A percentile compares a stretch with the other conserved stretches of the same genome.
These are phyloP conservation scores for Parastagonospora nodorum DNA, from an alignment of 2,329 filamentous ascomycete species.

Conservation along the genomic window DNA sequence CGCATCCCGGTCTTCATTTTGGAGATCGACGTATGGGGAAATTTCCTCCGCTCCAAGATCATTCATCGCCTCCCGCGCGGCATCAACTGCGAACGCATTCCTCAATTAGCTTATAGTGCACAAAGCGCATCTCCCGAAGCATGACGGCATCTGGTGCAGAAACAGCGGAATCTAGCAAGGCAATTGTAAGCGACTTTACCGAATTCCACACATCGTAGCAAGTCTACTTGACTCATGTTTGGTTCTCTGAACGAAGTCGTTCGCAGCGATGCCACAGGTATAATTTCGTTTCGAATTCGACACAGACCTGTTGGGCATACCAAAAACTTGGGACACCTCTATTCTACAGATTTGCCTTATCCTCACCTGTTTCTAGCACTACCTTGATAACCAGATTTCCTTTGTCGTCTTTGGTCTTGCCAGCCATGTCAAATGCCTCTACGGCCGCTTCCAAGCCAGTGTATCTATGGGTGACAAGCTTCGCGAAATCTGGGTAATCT, in stretches of 20 bases:
- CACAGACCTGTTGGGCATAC: no score
- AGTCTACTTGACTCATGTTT: neutral
- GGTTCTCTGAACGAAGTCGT: no score
- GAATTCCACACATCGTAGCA: neutral
- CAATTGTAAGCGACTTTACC: neutral
- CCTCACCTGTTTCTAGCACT: constrained; percentile 55
- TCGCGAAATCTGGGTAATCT: constrained; percentile 66
- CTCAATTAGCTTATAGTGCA: no score
- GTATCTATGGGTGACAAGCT: constrained; percentile 76
- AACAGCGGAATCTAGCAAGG: neutral
- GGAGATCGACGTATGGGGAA: constrained; percentile 22
- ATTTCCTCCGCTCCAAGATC: constrained; percentile 20
- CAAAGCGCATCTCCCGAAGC: no score
- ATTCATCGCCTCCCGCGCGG: neutral
- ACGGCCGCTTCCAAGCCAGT: constrained; percentile 66
- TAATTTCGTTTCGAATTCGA: no score
- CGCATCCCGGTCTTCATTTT: constrained; percentile 1
- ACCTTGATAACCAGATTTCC: constrained; percentile 76
- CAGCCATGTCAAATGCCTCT: constrained; percentile 72
- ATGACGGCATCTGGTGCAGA: neutral
- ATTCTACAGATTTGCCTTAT: constrained; percentile 22
- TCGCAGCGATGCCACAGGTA: no score
- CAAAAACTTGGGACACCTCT: no score
- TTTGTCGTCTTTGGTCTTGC: constrained; percentile 68
- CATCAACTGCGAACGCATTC: neutral